Evolutionary conservation across 2,329 filamentous ascomycete species (phyloP), one percentile per base, ranked within the genome.

Genomic region (Harringtonia aguacate): DNA sequence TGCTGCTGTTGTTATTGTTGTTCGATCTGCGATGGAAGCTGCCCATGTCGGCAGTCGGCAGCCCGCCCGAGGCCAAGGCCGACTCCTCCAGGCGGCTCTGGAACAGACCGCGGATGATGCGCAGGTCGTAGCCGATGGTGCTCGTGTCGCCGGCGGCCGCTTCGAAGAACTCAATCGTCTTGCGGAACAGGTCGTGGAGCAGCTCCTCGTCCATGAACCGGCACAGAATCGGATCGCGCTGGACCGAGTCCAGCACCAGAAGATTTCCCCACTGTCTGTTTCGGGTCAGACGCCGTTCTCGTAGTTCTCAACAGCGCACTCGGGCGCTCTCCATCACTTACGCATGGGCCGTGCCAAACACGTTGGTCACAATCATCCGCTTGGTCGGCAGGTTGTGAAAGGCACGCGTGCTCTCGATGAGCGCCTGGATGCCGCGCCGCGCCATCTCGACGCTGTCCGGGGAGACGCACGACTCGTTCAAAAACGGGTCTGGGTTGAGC

Each of bases 341-440:
- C 86, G 90, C 89, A 70, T 95, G 90, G 49, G 88, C 84, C 17
- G 90, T 97, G 42, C 90, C 89, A 63, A 95, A 94, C 21, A 95
- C 81, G 55, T 95, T 97, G n/a, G 90, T 97, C 44, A 97, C 81
- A 41, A 95, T 82, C 9, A 85, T 77, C 27, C 87, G 77, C 48
- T 75, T 63, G n/a, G 66, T 63, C 15, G 75, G 68, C 22, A 85
- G 70, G 2, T 70, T 69, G 50, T 83, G 72, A 58, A 97, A 94
- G 1, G 88, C 86, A 44, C 79, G 75, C 0, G 90, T 97, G 59
- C 90, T 95, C 57, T 84, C 72, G 43, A 95, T 79, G 1, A 94
- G 77, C 8, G 87, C 85, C 36, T 78, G 68, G 45, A 92, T 74
- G 47, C 83, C 87, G 49, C 68, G 70, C 39, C 62, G 61, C 14